Evolutionary conservation across 805 yeast species (phyloP), one percentile per base, ranked within the genome.

Genomic region (Saturnispora serradocipensis): DNA sequence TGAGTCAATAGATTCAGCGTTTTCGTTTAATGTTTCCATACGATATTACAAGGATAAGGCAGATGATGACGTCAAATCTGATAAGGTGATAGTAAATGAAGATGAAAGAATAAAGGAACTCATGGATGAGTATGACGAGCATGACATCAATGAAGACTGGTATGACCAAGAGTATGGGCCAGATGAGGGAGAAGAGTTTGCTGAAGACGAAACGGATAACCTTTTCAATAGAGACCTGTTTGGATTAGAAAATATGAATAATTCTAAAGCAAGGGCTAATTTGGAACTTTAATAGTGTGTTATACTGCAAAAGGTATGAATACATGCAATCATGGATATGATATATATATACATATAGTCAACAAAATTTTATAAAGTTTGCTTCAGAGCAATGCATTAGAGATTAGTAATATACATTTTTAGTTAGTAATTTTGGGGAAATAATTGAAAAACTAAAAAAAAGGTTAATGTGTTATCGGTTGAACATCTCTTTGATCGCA

Each of bases 181-280:
- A n/a, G 59, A 61, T 5, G 39, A 49, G 24, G 48, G 35, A 10
- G 43, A 48, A 13, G 56, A 49, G 32, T 51, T 51, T 8, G 50
- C 55, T 20, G 61, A 59, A 32, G 74, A 70, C 50, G 74, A 70
- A 36, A 70, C 74, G 0, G 73, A 69, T 52, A 65, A 60, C 10
- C 52, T 71, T 42, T 70, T 70, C 54, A 69, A 70, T 46, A 54
- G 74, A 40, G 64, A 65, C 46, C 50, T 70, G 16, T 70, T 71
- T 50, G 63, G 69, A n/a, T 35, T 55, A 18, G 48, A 45, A 22
- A 30, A 34, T 22, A 18, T 20, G 4, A 60, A 64, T 55, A 67
- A 62, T 46, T 66, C 62, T 32, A 65, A 60, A 34, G 43, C 49
- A 32, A 51, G 88, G 63, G 64, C 78, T 16, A 81, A 82, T 54